Percentiles rank a stretch among this genome's conserved stretches.
phyloP scores from a whole-genome alignment of 2,329 filamentous ascomycete species.

The Ceratocystis albifundus region DNA sequence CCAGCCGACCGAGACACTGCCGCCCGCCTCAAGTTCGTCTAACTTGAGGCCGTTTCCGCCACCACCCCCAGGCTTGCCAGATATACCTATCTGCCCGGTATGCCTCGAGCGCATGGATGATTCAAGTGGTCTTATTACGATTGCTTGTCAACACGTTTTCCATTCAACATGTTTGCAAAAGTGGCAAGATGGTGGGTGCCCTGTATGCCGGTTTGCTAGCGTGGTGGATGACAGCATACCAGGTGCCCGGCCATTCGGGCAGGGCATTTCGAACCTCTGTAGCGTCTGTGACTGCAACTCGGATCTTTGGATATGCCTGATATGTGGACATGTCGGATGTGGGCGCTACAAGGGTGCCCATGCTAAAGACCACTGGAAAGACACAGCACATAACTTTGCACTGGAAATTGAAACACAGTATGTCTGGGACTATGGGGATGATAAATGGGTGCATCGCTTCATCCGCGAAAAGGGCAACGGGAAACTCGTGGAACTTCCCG shows the following conservation, averaged over 20 bases:
- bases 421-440: constrained; percentile 95
- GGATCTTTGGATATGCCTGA: constrained; percentile 90
- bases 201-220: constrained; percentile 80
- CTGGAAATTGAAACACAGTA: constrained; percentile 89
- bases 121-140: constrained; percentile 86
- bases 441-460: constrained; percentile 89
- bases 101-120: constrained; percentile 98
- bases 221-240: constrained; percentile 38
- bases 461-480: constrained; percentile 90
- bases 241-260: constrained; percentile 41
- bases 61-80: constrained; percentile 70
- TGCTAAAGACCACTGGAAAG: constrained; percentile 85
- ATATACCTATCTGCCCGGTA: constrained; percentile 90
- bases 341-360: constrained; percentile 90
- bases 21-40: constrained; percentile 32
- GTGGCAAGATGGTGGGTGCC: constrained; percentile 89
- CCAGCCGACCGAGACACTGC: constrained; percentile 39
- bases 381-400: constrained; percentile 78
- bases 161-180: constrained; percentile 93
- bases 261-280: constrained; percentile 57
- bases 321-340: constrained; percentile 86
- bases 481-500: constrained; percentile 81
- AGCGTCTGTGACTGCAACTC: constrained; percentile 65
- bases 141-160: constrained; percentile 94
- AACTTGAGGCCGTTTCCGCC: constrained; percentile 50